Conservation (phyloP, 192 early-diverging fungal species). For the Phlyctochytrium bullatum region DNA sequence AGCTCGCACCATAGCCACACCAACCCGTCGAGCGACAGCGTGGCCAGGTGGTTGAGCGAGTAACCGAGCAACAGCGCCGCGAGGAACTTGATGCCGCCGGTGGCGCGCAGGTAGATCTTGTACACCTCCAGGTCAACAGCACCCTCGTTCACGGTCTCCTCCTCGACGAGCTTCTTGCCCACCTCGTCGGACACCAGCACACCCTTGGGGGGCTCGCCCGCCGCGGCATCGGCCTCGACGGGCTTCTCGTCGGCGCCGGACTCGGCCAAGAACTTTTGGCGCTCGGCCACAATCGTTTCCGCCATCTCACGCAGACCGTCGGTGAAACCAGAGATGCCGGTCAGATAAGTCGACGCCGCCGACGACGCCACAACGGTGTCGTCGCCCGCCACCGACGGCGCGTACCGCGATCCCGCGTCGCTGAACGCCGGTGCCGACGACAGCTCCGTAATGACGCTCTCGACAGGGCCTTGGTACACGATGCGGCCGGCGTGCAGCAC, state of each 20-base stretch:
- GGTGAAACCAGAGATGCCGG: neutral
- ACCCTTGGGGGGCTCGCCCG: neutral
- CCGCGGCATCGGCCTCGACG: neutral
- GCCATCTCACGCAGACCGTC: conserved; percentile 8
- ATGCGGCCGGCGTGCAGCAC: conserved; percentile 61
- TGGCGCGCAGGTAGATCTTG: conserved; percentile 17
- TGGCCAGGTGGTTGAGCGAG: conserved; percentile 8
- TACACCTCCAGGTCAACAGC: conserved; percentile 19
- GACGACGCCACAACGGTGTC: neutral
- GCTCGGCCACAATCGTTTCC: conserved; percentile 3
- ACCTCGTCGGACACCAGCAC: neutral
- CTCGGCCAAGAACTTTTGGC: neutral
- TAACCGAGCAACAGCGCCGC: conserved; percentile 11
- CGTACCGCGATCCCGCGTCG: neutral
- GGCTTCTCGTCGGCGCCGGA: too few relatives aligned
- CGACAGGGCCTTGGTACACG: conserved; percentile 8
- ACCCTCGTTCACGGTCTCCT: conserved; percentile 18
- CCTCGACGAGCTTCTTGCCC: conserved; percentile 17
- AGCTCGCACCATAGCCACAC: too few relatives aligned
- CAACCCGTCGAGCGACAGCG: conserved; percentile 3
- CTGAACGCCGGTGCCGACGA: too few relatives aligned
- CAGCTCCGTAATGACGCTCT: neutral
- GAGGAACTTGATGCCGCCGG: conserved; percentile 22
- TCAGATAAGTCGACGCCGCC: neutral
- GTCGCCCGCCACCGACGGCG: neutral